Evolutionary conservation across 306 rosid genomes (phyloP), one percentile per base, ranked within the genome.

Genomic region (Pueraria montana): DNA sequence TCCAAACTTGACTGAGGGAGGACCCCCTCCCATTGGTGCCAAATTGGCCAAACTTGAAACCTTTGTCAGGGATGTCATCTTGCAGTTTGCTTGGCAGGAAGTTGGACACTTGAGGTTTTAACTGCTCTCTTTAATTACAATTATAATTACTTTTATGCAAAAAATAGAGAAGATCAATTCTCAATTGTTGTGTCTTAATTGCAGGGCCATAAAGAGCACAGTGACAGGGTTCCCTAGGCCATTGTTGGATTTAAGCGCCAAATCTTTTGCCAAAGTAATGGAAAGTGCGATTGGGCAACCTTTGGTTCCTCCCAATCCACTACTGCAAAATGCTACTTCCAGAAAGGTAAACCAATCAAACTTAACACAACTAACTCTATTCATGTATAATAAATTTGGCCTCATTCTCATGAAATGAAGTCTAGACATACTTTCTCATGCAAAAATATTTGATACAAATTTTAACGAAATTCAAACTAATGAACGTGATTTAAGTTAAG

Each of bases 31-130:
- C 5, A 72, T 75, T 5, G 97, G 97, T 34, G 89, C 85, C 46
- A 80, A 24, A 84, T 34, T 32, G 20, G 94, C 94, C 46, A 58
- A 59, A 0, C 71, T 92, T 27, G 87, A 79, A 30, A 13, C n/a
- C 38, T 70, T 79, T 56, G 74, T 73, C 8, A 78, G 38, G 62
- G 93, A 84, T 82, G 7, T 92, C 46, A 85, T 89, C 64, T 2
- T 18, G 68, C 91, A 92, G 52, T 92, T 92, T 49, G 97, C 63
- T 52, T 91, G 23, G 43, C 94, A 90, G 70, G 93, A 92, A 89
- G 90, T 89, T 62, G 94, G 32, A 27, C 32, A 27, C 32, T 27
- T 27, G 3, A 27, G 32, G 32, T 27, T 27, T 27, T 40, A n/a
- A n/a, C n/a, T n/a, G 55, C 42, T 27, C 32, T 27, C n/a, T n/a